Percentiles rank a stretch among this genome's conserved stretches.
phyloP scores from a whole-genome alignment of 2,329 filamentous ascomycete genomes.

The Xylaria sp. region DNA sequence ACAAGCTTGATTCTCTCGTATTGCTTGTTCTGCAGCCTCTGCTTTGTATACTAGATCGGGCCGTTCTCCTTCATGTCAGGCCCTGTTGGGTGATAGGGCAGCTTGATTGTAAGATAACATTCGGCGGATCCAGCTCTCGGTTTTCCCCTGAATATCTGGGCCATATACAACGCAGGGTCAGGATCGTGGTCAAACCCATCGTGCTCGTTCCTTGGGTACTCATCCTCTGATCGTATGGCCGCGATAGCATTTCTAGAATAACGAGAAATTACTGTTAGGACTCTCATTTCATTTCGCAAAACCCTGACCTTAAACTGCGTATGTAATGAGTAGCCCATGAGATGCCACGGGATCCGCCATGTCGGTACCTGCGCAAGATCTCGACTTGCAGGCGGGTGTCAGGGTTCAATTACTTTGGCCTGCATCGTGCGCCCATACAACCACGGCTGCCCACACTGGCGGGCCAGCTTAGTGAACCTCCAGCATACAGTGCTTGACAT shows the following conservation, averaged over 20 bases:
- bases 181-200: neutral
- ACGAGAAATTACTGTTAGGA: neutral
- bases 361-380: conserved; percentile 41
- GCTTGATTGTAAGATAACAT: conserved; percentile 6
- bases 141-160: conserved; percentile 12
- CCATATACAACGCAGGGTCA: conserved; percentile 9
- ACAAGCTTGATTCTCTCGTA: conserved; percentile 22
- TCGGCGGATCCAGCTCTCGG: conserved; percentile 22
- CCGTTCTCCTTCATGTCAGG: conserved; percentile 26
- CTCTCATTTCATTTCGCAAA: conserved; percentile 3
- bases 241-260: conserved; percentile 3
- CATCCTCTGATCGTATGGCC: neutral
- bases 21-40: conserved; percentile 10
- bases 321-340: conserved; percentile 4
- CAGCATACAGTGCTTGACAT: neutral
- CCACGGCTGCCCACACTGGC: conserved; percentile 17
- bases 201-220: neutral
- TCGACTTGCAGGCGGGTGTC: conserved; percentile 34
- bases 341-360: conserved; percentile 40
- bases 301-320: conserved; percentile 3
- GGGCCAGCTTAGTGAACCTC: conserved; percentile 10
- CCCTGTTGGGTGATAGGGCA: conserved; percentile 7
- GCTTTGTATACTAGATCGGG: conserved; percentile 24
- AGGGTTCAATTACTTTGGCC: conserved; percentile 36
- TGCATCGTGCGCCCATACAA: conserved; percentile 31